Percentiles rank a stretch among this genome's conserved stretches.
phyloP scores from a whole-genome alignment of 345 rosid species.

The Salix suchowensis region DNA sequence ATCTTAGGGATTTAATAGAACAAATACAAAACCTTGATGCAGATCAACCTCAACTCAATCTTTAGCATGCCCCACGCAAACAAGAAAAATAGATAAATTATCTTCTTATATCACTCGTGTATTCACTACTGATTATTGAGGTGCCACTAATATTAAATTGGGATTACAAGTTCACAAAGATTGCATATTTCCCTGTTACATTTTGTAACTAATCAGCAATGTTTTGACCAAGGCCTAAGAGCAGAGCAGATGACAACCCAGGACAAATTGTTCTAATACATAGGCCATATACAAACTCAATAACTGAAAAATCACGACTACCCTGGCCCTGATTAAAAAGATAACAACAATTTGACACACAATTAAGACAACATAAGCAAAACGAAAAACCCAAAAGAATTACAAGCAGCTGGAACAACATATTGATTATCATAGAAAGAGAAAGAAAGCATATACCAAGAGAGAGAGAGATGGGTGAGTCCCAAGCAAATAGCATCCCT shows the following conservation, averaged over 20 bases:
- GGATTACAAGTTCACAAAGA: not conserved
- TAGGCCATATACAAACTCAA: not conserved
- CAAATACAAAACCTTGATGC: not conserved
- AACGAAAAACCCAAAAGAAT: not conserved
- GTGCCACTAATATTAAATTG: not conserved
- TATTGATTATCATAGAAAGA: not conserved
- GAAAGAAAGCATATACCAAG: conserved; percentile 45
- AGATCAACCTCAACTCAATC: not conserved
- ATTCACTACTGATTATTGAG: not conserved
- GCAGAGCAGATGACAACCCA: not conserved
- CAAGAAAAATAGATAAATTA: not conserved
- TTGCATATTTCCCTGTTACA: not conserved
- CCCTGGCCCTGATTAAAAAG: not conserved
- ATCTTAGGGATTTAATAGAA: not conserved
- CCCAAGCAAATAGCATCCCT: conserved; percentile 82
- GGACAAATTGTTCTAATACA: not conserved
- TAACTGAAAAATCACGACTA: not conserved
- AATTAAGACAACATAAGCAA: not conserved
- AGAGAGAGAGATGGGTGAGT: conserved; percentile 70
- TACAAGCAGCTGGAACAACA: not conserved
- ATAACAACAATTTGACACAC: not conserved
- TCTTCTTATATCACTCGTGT: not conserved
- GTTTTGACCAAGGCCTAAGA: not conserved
- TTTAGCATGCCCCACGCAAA: not conserved
- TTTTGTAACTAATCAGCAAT: not conserved